Base-by-base conservation (phyloP, 2,329 filamentous ascomycete genomes). In the Pyrenophora tritici-repentis region DNA sequence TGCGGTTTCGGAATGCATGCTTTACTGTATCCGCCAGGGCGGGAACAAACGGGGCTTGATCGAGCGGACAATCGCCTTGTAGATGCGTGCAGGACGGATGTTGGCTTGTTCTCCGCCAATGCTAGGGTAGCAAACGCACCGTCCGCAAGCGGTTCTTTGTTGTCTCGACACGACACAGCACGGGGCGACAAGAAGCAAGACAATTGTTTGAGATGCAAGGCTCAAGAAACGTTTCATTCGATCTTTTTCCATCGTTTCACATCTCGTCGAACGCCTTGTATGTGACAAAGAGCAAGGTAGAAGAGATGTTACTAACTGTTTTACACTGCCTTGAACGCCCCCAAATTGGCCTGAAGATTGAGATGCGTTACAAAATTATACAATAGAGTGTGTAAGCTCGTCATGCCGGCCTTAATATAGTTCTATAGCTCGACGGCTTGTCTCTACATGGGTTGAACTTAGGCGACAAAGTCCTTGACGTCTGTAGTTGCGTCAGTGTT, bases 381-480 rank as follows among this genome's bases (percentile, higher is more conserved):
- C 60, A 66, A 51, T 32, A 54, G 40, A 49, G 42, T 46, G 53
- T 50, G 37, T 9, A 29, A 3, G 34, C 44, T 53, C 42, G 41
- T 35, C 6, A 24, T 44, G n/a, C 22, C 40, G 5, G 17, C 29
- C 8, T 47, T n/a, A n/a, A 24, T 3, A 14, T 6, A 12, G 17
- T n/a, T 36, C 33, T 12, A n/a, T 9, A 17, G 6, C 10, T 32
- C 42, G 13, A 5, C 13, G 6, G 26, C 29, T 22, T 14, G 12
- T 33, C 29, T 41, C 33, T 22, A 36, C 20, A 10, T 18, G n/a
- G 9, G 16, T 26, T 8, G 18, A 16, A 36, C 44, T 65, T 76
- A 79, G 72, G 89, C 87, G 62, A 97, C 81, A 71, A 97, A 97
- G 58, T 78, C 79, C 85, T 93, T 94, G 76, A 97, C 83, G 72